Evolutionary conservation across 768 basidiomycete species (phyloP).

Genomic region (Phallus indusiatus): DNA sequence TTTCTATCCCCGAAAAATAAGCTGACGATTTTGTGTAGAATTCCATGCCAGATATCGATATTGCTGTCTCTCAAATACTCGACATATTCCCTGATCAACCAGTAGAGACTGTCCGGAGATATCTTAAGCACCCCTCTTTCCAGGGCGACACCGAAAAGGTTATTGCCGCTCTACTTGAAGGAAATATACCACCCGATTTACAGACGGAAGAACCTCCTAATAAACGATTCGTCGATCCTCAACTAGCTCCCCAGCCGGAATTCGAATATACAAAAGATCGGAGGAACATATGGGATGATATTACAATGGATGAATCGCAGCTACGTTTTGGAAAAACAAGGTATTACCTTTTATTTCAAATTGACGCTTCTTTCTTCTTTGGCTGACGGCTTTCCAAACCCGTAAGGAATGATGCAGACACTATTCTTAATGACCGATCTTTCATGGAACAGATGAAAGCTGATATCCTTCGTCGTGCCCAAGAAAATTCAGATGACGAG

Average conservation of each 20-base stretch:
- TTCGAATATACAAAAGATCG: conserved; percentile 31
- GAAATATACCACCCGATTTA: conserved; percentile 40
- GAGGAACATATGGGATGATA: conserved; percentile 68
- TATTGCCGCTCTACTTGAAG: conserved; percentile 67
- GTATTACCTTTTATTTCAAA: conserved; percentile 25
- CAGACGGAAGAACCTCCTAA: not conserved
- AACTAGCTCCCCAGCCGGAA: conserved; percentile 13
- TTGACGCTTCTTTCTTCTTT: conserved; percentile 6
- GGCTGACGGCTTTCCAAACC: not conserved
- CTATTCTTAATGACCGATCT: conserved; percentile 43
- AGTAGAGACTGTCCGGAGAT: conserved; percentile 44
- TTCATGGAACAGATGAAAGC: conserved; percentile 72
- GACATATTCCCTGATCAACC: conserved; percentile 65
- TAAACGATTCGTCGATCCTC: conserved; percentile 13
- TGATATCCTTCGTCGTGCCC: conserved; percentile 69
- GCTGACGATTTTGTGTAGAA: not conserved
- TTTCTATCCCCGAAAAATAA: conserved; percentile 11
- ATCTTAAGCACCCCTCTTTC: conserved; percentile 44
- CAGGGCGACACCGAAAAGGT: conserved; percentile 50
- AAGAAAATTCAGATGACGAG: conserved; percentile 47
- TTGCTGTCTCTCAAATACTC: conserved; percentile 57
- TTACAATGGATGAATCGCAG: conserved; percentile 51
- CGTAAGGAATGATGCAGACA: conserved; percentile 37
- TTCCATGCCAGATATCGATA: conserved; percentile 39
- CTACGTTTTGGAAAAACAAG: conserved; percentile 51